Evolutionary conservation across 2,329 filamentous ascomycete genomes (phyloP).

Genomic region (Aureobasidium uvarum): DNA sequence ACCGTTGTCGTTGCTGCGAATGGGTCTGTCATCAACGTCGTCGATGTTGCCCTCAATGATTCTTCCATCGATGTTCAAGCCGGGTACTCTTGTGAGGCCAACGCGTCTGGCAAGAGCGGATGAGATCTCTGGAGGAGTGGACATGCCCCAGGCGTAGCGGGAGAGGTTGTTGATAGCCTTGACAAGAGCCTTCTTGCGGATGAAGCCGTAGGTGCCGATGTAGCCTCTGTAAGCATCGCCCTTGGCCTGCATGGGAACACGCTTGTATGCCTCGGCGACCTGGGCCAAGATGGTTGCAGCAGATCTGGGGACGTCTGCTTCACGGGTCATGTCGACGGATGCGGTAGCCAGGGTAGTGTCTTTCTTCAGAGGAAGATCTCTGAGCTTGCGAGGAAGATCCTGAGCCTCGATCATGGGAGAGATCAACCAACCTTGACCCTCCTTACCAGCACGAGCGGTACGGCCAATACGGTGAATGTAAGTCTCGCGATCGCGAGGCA

Average conservation of each 20-base stretch:
- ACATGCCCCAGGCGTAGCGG: conserved; percentile 53
- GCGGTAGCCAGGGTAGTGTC: conserved; percentile 55
- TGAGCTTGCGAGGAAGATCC: conserved; percentile 53
- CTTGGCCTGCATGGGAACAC: conserved; percentile 46
- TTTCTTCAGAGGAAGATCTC: conserved; percentile 59
- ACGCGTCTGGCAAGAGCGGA: conserved; percentile 35
- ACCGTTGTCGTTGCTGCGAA: conserved; percentile 27
- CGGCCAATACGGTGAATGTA: conserved; percentile 55
- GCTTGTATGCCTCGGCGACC: conserved; percentile 45
- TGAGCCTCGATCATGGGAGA: conserved; percentile 56
- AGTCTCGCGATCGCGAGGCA: conserved; percentile 47
- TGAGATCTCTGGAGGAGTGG: conserved; percentile 47
- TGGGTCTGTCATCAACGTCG: conserved; percentile 31
- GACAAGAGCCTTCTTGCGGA: conserved; percentile 43
- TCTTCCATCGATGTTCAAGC: conserved; percentile 33
- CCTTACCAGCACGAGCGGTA: conserved; percentile 65
- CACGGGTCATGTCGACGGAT: conserved; percentile 45
- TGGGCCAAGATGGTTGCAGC: conserved; percentile 48
- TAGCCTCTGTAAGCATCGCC: conserved; percentile 56
- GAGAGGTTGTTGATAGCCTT: conserved; percentile 57
- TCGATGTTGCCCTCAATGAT: conserved; percentile 17
- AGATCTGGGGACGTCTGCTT: conserved; percentile 43
- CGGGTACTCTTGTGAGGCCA: conserved; percentile 34
- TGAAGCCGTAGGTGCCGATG: conserved; percentile 54
- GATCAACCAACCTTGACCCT: conserved; percentile 69